These are phyloP conservation scores for Juncus inflexus DNA, from an alignment of 176 grass and related monocot genomes.

Conservation along the genomic window DNA sequence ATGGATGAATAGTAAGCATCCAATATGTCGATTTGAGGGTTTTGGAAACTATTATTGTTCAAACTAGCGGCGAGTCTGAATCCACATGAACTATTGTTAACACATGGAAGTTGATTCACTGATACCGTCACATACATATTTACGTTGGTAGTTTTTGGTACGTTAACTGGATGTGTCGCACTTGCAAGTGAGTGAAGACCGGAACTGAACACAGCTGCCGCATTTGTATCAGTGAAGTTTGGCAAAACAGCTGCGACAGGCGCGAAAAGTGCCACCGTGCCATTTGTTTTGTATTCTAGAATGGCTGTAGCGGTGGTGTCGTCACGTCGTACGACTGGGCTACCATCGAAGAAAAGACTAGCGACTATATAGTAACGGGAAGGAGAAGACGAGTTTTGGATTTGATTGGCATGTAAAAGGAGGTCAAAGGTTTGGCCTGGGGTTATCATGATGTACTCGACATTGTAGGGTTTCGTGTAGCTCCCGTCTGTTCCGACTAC, in stretches of 20 bases:
- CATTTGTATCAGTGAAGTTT: constrained; percentile 30
- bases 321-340: not conserved
- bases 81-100: not conserved
- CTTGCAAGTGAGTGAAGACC: constrained; percentile 36
- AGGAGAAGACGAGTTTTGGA: constrained; percentile 7
- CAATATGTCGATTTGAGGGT: constrained; percentile 10
- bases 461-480: constrained; percentile 49
- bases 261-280: not conserved
- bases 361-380: constrained; percentile 30
- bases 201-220: constrained; percentile 43
- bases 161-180: constrained; percentile 5
- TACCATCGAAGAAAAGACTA: constrained; percentile 12
- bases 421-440: constrained; percentile 44
- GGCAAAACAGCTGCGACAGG: constrained; percentile 11
- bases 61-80: constrained; percentile 43
- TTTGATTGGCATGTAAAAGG: constrained; percentile 38
- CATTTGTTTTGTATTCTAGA: constrained; percentile 16
- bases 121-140: constrained; percentile 27
- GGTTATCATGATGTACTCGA: constrained; percentile 34
- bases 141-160: constrained; percentile 41
- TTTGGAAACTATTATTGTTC: constrained; percentile 55
- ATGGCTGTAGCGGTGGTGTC: constrained; percentile 24
- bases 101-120: not conserved
- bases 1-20: constrained; percentile 39
- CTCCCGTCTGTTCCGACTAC: constrained; percentile 39